Percentiles rank a stretch among this genome's conserved stretches.
Conservation (phyloP, 257 asterid species). For the Marsdenia floribunda region DNA sequence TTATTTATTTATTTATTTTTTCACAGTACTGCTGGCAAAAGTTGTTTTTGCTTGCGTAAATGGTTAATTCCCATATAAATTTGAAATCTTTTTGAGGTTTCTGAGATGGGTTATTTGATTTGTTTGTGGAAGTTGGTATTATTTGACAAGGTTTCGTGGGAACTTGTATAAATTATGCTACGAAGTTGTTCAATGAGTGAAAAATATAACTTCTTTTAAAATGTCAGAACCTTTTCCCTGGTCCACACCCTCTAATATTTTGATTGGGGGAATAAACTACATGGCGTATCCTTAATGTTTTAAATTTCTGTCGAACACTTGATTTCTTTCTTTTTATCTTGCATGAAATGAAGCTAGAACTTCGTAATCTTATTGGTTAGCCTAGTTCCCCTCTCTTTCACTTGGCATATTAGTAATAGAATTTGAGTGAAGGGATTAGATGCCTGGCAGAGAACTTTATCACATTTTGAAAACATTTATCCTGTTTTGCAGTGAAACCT, state of each 20-base stretch:
- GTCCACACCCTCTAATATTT: too few species aligned
- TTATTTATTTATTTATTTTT: too few species aligned
- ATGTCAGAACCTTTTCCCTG: neutral
- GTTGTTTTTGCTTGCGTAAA: neutral
- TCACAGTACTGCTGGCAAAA: neutral
- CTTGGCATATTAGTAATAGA: neutral
- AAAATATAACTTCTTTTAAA: neutral
- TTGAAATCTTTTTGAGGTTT: neutral
- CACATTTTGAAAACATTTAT: neutral
- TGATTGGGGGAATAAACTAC: too few species aligned
- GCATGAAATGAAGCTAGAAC: too few species aligned
- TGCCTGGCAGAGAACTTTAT: neutral
- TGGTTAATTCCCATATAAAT: neutral
- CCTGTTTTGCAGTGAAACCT: conserved; percentile 10
- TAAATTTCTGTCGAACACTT: too few species aligned
- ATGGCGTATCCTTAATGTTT: too few species aligned
- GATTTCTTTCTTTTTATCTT: too few species aligned
- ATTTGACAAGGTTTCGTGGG: neutral
- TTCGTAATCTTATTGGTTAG: neutral
- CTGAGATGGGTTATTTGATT: neutral
- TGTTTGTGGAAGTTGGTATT: neutral
- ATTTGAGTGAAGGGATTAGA: neutral
- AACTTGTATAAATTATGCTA: neutral
- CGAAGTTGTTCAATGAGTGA: neutral
- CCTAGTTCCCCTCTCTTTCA: neutral